These are phyloP conservation scores for Aspergillus brasiliensis DNA, from an alignment of 2,329 filamentous ascomycete genomes.

Conservation along the genomic window DNA sequence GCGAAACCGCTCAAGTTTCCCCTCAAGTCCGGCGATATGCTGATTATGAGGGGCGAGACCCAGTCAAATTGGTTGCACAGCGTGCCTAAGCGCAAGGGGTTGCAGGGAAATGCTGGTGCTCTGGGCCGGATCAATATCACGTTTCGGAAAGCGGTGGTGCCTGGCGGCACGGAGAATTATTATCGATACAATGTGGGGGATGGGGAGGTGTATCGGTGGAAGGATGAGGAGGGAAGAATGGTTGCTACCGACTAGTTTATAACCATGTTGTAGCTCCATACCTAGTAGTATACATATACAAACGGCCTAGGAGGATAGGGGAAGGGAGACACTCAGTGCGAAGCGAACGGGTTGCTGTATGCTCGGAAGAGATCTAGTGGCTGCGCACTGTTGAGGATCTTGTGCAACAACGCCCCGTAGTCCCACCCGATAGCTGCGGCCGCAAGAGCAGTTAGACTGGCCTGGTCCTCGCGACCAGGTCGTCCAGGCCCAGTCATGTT, in stretches of 20 bases:
- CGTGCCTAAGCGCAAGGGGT: slow-evolving; percentile 72
- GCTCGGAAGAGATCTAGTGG: slow-evolving; percentile 12
- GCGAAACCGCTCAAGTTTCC: slow-evolving; percentile 52
- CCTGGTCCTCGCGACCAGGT: slow-evolving; percentile 52
- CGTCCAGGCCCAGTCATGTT: slow-evolving; percentile 54
- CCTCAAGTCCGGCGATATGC: slow-evolving; percentile 72
- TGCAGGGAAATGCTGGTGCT: slow-evolving; percentile 52
- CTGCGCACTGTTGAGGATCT: slow-evolving; percentile 33
- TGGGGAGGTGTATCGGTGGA: slow-evolving; percentile 70
- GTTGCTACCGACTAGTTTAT: slow-evolving; percentile 1
- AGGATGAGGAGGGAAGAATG: slow-evolving; percentile 45
- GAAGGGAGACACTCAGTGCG: background rate
- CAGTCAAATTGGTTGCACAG: slow-evolving; percentile 77
- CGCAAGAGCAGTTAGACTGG: slow-evolving; percentile 50
- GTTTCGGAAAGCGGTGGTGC: slow-evolving; percentile 70
- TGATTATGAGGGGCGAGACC: slow-evolving; percentile 75
- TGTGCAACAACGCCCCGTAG: slow-evolving; percentile 40
- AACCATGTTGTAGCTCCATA: background rate
- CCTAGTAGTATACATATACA: no score
- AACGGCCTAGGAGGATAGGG: background rate
- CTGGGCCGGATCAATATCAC: slow-evolving; percentile 76
- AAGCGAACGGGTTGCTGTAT: slow-evolving; percentile 14
- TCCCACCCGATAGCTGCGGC: slow-evolving; percentile 49
- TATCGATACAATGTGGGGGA: slow-evolving; percentile 79
- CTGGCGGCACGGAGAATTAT: slow-evolving; percentile 77